phyloP scores from a whole-genome alignment of 768 basidiomycete genomes.

The Daedaleopsis nitida region DNA sequence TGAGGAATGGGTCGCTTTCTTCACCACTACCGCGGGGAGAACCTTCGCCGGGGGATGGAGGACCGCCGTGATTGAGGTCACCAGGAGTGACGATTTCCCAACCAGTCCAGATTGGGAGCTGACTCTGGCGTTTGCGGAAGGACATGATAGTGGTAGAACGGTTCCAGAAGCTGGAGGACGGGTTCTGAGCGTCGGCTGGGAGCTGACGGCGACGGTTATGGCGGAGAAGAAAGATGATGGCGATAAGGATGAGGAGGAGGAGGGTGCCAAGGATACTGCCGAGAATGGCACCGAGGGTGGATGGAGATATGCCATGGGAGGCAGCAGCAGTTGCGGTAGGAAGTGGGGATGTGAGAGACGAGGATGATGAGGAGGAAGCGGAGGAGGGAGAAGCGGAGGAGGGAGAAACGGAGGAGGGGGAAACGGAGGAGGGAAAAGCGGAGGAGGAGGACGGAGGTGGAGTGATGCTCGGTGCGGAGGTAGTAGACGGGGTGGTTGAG shows the following conservation, averaged over 20 bases:
- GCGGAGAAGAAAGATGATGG: slow-evolving; percentile 47
- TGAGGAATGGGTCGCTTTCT: slow-evolving; percentile 62
- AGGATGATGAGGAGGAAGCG: neutral
- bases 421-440: slow-evolving; percentile 27
- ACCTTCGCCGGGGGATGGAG: slow-evolving; percentile 52
- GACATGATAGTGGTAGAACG: slow-evolving; percentile 34
- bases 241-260: slow-evolving; percentile 53
- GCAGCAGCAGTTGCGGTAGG: slow-evolving; percentile 18
- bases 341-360: slow-evolving; percentile 1
- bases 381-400: neutral
- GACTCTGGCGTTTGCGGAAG: slow-evolving; percentile 11
- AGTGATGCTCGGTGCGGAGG: slow-evolving; percentile 25
- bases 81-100: slow-evolving; percentile 34
- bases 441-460: slow-evolving; percentile 30
- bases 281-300: slow-evolving; percentile 56
- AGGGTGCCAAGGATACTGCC: slow-evolving; percentile 63
- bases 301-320: slow-evolving; percentile 27
- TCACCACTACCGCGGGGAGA: slow-evolving; percentile 71
- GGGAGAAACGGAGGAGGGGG: slow-evolving; percentile 2
- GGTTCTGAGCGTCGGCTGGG: slow-evolving; percentile 20
- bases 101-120: slow-evolving; percentile 34
- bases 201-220: slow-evolving; percentile 21
- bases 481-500: slow-evolving; percentile 25
- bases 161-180: slow-evolving; percentile 41
- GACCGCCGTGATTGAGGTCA: slow-evolving; percentile 10